Evolutionary conservation across 148 eudicot species (phyloP), one percentile per base, ranked within the genome.

Genomic region (Oxyria digyna): DNA sequence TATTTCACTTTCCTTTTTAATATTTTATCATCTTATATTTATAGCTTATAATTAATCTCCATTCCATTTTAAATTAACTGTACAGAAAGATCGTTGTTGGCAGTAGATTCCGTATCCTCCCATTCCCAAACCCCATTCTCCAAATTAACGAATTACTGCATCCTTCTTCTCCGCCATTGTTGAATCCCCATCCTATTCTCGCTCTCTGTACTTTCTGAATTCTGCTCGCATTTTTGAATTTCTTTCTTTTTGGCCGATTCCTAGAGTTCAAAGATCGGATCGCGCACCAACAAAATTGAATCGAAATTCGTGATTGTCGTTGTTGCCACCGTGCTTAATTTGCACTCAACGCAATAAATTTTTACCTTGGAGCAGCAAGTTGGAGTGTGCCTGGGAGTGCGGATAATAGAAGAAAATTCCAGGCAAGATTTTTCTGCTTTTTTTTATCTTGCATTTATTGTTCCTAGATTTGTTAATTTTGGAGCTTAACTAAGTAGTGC

Each of bases 151-250:
- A 66, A 35, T 32, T 23, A 40, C 69, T 38, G 29, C 23, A 27
- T 20, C 49, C 15, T 23, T 24, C 69, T 37, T 48, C 41, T 67
- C 18, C 32, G 69, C 69, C 49, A 42, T 67, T 67, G 69, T 29
- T 18, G 69, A 67, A 37, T 67, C 67, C 67, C 20, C 55, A 49
- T 6, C 24, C n/a, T 2, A 3, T 45, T 45, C 20, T 15, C 50
- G 6, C 50, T 6, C 15, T 15, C n/a, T 21, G 1, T 8, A 18
- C n/a, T 26, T 6, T 49, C 55, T 49, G 55, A 18, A 18, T 12
- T 6, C 55, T 21, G 24, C 17, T 23, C 20, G 6, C 20, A 18
- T 49, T 21, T 23, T 8, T 21, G 26, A n/a, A 20, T 49, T 41
- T 49, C 55, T 20, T 21, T 7, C 38, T 62, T 27, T 62, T 62